Conservation (phyloP, 1,284 basidiomycete genomes). For the Baeospora myosura region DNA sequence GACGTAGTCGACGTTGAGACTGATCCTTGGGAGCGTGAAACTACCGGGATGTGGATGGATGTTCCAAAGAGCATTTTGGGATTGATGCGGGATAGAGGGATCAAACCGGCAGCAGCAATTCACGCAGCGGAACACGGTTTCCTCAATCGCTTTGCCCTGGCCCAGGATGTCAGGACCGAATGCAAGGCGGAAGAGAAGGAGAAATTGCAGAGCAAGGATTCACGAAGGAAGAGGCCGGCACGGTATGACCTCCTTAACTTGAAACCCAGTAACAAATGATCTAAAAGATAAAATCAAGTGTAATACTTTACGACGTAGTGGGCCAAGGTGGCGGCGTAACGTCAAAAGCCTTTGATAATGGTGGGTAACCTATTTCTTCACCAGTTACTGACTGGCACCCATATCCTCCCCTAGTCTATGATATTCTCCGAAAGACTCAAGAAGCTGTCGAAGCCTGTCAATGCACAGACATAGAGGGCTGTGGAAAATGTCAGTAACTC, state of each 20-base stretch:
- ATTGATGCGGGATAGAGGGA: slow-evolving; percentile 49
- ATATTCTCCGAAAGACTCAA: slow-evolving; percentile 59
- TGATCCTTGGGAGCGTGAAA: slow-evolving; percentile 70
- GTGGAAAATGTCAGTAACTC: slow-evolving; percentile 54
- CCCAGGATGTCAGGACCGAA: slow-evolving; percentile 74
- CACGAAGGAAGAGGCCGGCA: slow-evolving; percentile 69
- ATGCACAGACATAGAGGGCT: slow-evolving; percentile 57
- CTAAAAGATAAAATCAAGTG: slow-evolving; percentile 35
- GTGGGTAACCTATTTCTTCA: slow-evolving; percentile 28
- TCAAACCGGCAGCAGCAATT: slow-evolving; percentile 71
- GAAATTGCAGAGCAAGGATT: slow-evolving; percentile 45
- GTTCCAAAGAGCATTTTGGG: slow-evolving; percentile 51
- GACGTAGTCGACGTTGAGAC: slow-evolving; percentile 78
- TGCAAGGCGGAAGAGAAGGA: slow-evolving; percentile 82
- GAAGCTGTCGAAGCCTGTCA: slow-evolving; percentile 58
- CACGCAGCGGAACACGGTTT: slow-evolving; percentile 84
- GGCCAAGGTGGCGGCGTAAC: slow-evolving; percentile 69
- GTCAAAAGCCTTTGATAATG: slow-evolving; percentile 78
- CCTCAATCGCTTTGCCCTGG: slow-evolving; percentile 70
- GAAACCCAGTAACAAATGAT: not conserved
- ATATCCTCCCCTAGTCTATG: slow-evolving; percentile 44
- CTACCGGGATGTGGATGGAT: slow-evolving; percentile 83
- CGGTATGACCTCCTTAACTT: slow-evolving; percentile 33
- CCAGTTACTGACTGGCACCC: slow-evolving; percentile 1
- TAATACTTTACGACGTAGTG: slow-evolving; percentile 78